Evolutionary conservation across 129 eudicot genomes (phyloP), one percentile per base, ranked within the genome.

Genomic region (Solidago caesia): DNA sequence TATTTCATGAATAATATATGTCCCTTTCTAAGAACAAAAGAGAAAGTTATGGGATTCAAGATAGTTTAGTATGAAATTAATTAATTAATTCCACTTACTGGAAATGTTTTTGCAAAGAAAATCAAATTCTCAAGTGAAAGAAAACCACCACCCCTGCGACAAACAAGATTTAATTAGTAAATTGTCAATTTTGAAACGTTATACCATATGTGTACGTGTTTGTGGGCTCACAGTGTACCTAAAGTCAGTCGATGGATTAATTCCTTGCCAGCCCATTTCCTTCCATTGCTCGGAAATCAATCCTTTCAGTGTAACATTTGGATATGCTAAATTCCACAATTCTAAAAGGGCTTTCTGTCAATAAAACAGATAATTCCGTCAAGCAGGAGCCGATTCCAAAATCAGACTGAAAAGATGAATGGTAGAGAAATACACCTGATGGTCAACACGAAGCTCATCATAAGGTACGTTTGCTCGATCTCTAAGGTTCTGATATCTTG

Each of bases 251-350:
- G 97, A 81, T 43, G 97, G 97, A 82, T 88, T 91, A 49, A 83
- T 49, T 56, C 97, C 97, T 80, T 91, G 97, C 97, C 97, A 91
- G 11, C 97, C 97, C 97, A 91, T 86, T 46, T 91, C 97, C 69
- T 88, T 88, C 97, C 97, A 91, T 70, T 91, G 97, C 73, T 91
- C 95, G 13, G 97, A 91, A 64, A 83, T 84, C 82, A 91, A 71
- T 51, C 95, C 88, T 60, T 72, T 76, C 67, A 91, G 95, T 74
- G 75, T 67, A 74, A 86, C 76, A 73, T 84, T 41, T 57, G 97
- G 97, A 79, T 72, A 91, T 39, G 90, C 82, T 48, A 74, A 68
- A 63, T 76, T 49, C 97, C 97, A 91, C 87, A 91, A 72, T 29
- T 78, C 87, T 79, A 51, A 67, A 12, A 91, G 89, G 79, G 88